A percentile compares a stretch with the other conserved stretches of the same genome.
These are phyloP conservation scores for Steccherinum ochraceum DNA, from an alignment of 768 basidiomycete genomes.

Conservation along the genomic window DNA sequence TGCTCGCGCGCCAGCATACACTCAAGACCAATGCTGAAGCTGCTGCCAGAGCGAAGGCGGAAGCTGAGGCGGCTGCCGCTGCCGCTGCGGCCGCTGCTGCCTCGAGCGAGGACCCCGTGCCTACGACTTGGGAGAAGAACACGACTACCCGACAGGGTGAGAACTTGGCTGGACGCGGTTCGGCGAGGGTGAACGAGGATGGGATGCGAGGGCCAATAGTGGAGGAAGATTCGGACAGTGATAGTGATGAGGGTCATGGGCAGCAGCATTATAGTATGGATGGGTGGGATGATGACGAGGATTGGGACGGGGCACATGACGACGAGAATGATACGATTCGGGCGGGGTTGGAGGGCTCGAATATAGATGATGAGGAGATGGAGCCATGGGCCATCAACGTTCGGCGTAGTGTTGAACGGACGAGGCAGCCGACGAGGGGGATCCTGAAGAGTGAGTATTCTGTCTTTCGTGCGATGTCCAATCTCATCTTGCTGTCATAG, in stretches of 20 bases:
- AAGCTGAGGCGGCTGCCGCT: slow-evolving; percentile 46
- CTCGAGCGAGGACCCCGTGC: slow-evolving; percentile 25
- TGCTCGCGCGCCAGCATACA: slow-evolving; percentile 86
- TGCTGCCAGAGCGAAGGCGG: slow-evolving; percentile 57
- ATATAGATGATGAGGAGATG: slow-evolving; percentile 47
- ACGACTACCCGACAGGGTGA: slow-evolving; percentile 55
- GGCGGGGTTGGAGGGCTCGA: slow-evolving; percentile 43
- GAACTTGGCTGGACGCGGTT: slow-evolving; percentile 36
- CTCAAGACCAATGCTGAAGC: slow-evolving; percentile 82
- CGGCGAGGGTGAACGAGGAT: slow-evolving; percentile 51
- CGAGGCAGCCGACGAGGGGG: slow-evolving; percentile 63
- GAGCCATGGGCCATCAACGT: slow-evolving; percentile 77
- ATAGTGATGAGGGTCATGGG: slow-evolving; percentile 27
- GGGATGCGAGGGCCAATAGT: slow-evolving; percentile 61
- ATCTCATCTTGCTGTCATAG: slow-evolving; percentile 8
- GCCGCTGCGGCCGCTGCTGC: slow-evolving; percentile 26
- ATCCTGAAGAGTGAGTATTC: slow-evolving; percentile 78
- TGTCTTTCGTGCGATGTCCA: slow-evolving; percentile 5
- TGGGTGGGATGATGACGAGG: slow-evolving; percentile 76
- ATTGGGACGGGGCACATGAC: slow-evolving; percentile 63
- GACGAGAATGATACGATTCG: slow-evolving; percentile 75
- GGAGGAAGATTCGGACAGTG: slow-evolving; percentile 51
- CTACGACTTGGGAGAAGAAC: slow-evolving; percentile 77
- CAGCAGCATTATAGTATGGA: slow-evolving; percentile 33
- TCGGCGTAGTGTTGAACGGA: slow-evolving; percentile 66